Base-by-base conservation (phyloP, 179 eudicot species). In the Spergularia azorica region DNA sequence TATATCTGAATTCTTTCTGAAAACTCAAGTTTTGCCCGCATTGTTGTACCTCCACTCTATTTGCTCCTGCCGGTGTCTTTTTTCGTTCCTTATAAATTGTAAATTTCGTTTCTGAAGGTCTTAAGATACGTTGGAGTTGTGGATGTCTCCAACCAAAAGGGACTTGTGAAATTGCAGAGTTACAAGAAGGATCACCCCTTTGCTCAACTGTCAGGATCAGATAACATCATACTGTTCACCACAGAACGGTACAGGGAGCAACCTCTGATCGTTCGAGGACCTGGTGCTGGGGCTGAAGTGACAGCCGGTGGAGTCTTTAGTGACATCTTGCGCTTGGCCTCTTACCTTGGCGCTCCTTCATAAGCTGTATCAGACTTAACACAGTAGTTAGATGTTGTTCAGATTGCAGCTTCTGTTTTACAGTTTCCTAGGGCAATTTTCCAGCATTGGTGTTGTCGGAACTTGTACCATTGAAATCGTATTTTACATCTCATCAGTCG, bases 231-330 rank as follows among this genome's bases (percentile, higher is more conserved):
- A 18, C 91, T 90, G 9, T 91, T 95, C 83, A 91, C 94, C 20
- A 93, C 98, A 14, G 84, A 82, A 81, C 87, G 99, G 68, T 95
- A 95, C 79, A 89, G 89, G 70, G 86, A 90, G 71, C 98, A 95
- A 71, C 98, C 97, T 50, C 84, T 95, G 17, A 95, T 95, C 46
- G 90, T 95, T 38, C 97, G 99, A 36, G 99, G 99, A 3, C 99
- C 99, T 9, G 99, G 99, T 51, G 99, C 99, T 38, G 99, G 99
- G 4, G 97, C 96, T 10, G 89, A 89, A 81, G 99, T 95, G 64
- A 95, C 99, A 3, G 99, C 99, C 38, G 99, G 94, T 41, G 99
- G 99, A 70, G 89, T 95, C 61, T 95, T 95, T 81, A 93, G 98
- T 63, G 99, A 95, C 80, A 85, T 95, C 55, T 81, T 95, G 80